Evolutionary conservation across 1,284 basidiomycete genomes (phyloP).

Genomic region (Crocinoboletus sp.): DNA sequence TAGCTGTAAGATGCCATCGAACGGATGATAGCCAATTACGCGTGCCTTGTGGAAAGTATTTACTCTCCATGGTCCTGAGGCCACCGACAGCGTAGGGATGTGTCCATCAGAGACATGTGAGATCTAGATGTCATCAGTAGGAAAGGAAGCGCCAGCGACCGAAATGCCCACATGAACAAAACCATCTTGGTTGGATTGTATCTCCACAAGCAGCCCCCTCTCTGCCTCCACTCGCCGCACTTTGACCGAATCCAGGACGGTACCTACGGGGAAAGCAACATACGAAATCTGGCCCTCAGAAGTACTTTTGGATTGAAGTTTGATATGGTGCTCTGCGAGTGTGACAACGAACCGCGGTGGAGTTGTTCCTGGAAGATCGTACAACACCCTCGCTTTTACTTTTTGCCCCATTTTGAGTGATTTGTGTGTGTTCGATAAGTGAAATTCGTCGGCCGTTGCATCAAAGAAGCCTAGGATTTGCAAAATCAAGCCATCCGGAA

Average conservation of each 20-base stretch:
- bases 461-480: conserved; percentile 94
- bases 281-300: conserved; percentile 36
- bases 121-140: conserved; percentile 52
- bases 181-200: conserved; percentile 63
- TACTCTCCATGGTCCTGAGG: conserved; percentile 75
- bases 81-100: conserved; percentile 64
- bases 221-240: conserved; percentile 75
- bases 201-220: conserved; percentile 72
- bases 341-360: conserved; percentile 83
- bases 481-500: conserved; percentile 78
- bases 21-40: conserved; percentile 82
- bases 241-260: conserved; percentile 65
- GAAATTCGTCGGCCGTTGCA: conserved; percentile 84
- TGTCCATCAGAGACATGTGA: conserved; percentile 94
- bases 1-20: conserved; percentile 89
- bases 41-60: conserved; percentile 83
- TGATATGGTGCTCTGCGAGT: conserved; percentile 68
- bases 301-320: conserved; percentile 40
- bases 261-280: conserved; percentile 70
- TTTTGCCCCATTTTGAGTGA: conserved; percentile 81
- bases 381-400: conserved; percentile 85
- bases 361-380: conserved; percentile 65
- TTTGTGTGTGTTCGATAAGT: conserved; percentile 56
- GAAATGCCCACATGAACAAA: conserved; percentile 75
- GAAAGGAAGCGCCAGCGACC: neutral